A percentile compares a stretch with the other conserved stretches of the same genome.
Evolutionary conservation across 805 yeast species (phyloP).

Genomic region (Yarrowia yakushimensis): DNA sequence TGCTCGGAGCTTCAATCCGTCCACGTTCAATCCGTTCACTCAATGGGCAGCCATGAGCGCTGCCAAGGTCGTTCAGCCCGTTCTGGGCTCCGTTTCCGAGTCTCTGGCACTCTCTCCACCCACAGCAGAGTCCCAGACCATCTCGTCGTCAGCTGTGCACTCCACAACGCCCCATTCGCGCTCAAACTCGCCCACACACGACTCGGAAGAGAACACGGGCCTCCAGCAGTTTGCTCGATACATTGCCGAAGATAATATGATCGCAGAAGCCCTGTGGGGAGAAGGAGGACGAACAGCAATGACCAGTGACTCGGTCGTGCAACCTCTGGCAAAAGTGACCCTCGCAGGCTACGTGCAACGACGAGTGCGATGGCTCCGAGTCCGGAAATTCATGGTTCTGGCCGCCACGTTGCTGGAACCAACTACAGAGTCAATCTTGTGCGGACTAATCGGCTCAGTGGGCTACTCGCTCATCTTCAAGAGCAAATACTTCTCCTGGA

Average conservation of each 20-base stretch:
- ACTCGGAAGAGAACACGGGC: conserved; percentile 38
- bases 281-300: conserved; percentile 65
- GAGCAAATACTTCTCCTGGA: conserved; percentile 29
- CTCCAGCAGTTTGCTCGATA: conserved; percentile 69
- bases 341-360: conserved; percentile 59
- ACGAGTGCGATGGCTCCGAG: conserved; percentile 80
- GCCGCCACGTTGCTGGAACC: conserved; percentile 85
- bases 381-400: conserved; percentile 80
- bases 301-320: conserved; percentile 75
- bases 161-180: not conserved
- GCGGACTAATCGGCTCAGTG: conserved; percentile 64
- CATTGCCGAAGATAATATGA: conserved; percentile 92
- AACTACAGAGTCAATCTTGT: conserved; percentile 69
- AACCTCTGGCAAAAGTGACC: conserved; percentile 52
- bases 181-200: not conserved
- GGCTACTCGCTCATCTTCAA: conserved; percentile 50
- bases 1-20: conserved; percentile 24
- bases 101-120: not conserved
- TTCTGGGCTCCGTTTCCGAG: not conserved
- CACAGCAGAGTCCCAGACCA: not conserved
- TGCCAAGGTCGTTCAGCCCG: not conserved
- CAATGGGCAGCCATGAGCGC: conserved; percentile 17
- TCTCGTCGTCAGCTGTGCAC: conserved; percentile 14
- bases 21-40: conserved; percentile 27
- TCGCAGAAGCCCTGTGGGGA: conserved; percentile 80